Percentiles rank a stretch among this genome's conserved stretches.
phyloP scores from a whole-genome alignment of 2,329 filamentous ascomycete genomes.

The Alternaria triticina region DNA sequence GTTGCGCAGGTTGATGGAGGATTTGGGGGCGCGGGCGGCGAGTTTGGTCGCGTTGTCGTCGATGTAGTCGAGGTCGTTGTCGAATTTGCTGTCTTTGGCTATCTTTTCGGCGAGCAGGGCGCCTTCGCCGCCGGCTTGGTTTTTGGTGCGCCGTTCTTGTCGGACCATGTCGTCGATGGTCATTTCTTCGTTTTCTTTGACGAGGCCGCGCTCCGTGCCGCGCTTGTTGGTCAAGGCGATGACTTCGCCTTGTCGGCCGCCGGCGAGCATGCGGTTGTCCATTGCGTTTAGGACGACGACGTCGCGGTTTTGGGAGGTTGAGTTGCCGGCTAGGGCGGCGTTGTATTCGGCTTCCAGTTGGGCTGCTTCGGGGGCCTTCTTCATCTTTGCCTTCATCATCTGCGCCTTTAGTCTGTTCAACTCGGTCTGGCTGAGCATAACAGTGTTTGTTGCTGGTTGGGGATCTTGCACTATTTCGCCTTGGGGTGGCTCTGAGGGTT shows the following conservation, averaged over 20 bases:
- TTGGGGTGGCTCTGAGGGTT: slow-evolving; percentile 53
- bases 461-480: slow-evolving; percentile 65
- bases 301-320: slow-evolving; percentile 64
- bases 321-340: slow-evolving; percentile 69
- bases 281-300: slow-evolving; percentile 84
- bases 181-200: slow-evolving; percentile 95
- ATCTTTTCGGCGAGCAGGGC: slow-evolving; percentile 88
- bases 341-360: slow-evolving; percentile 86
- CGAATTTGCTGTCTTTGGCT: slow-evolving; percentile 88
- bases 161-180: slow-evolving; percentile 95
- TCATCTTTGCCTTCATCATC: slow-evolving; percentile 94
- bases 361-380: slow-evolving; percentile 74
- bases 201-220: slow-evolving; percentile 80
- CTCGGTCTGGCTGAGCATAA: slow-evolving; percentile 73
- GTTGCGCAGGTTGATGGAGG: slow-evolving; percentile 85
- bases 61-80: slow-evolving; percentile 93
- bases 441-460: slow-evolving; percentile 54
- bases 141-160: slow-evolving; percentile 85
- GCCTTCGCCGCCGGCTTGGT: slow-evolving; percentile 79
- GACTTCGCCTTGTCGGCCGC: slow-evolving; percentile 75
- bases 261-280: slow-evolving; percentile 88
- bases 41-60: slow-evolving; percentile 95
- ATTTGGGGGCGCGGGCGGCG: slow-evolving; percentile 85
- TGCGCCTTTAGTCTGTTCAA: slow-evolving; percentile 91
- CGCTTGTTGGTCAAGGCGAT: slow-evolving; percentile 79